Conservation (phyloP, 257 asterid species). For the Cynanchum wilfordii region DNA sequence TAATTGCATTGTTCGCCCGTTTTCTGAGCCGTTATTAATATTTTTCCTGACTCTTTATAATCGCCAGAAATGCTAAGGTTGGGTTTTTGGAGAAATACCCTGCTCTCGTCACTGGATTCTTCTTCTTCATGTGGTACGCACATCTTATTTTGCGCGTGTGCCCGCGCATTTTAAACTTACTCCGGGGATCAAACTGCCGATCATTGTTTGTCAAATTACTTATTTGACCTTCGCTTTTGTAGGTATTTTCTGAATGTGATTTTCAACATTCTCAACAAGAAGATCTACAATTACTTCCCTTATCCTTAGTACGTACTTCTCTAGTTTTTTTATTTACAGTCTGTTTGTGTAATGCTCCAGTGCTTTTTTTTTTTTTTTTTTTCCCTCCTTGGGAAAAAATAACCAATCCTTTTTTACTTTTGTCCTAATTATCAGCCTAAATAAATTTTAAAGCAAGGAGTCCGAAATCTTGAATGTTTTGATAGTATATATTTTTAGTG, state of each 20-base stretch:
- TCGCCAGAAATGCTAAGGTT: slow-evolving; percentile 53
- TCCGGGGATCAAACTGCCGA: not conserved
- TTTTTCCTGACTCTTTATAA: slow-evolving; percentile 16
- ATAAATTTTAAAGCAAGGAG: too few relatives aligned
- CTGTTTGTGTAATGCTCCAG: not conserved
- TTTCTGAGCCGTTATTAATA: not conserved
- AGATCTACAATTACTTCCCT: slow-evolving; percentile 95
- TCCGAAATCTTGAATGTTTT: too few relatives aligned
- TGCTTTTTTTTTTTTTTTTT: not conserved
- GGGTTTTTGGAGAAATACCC: slow-evolving; percentile 79
- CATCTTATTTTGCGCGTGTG: slow-evolving; percentile 10
- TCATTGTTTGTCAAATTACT: slow-evolving; percentile 12
- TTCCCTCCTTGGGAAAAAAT: not conserved
- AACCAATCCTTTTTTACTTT: too few relatives aligned
- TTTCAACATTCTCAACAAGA: slow-evolving; percentile 95
- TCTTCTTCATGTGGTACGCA: slow-evolving; percentile 97
- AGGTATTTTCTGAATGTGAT: slow-evolving; percentile 91
- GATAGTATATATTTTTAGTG: too few relatives aligned
- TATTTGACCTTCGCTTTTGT: slow-evolving; percentile 15
- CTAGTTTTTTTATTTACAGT: not conserved
- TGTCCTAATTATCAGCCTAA: too few relatives aligned
- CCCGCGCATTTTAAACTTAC: slow-evolving; percentile 1
- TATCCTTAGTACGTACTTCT: slow-evolving; percentile 73
- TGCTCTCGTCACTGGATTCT: slow-evolving; percentile 75
- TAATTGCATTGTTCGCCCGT: not conserved